phyloP scores from a whole-genome alignment of 768 basidiomycete genomes.

The Tylopilus intermedius region DNA sequence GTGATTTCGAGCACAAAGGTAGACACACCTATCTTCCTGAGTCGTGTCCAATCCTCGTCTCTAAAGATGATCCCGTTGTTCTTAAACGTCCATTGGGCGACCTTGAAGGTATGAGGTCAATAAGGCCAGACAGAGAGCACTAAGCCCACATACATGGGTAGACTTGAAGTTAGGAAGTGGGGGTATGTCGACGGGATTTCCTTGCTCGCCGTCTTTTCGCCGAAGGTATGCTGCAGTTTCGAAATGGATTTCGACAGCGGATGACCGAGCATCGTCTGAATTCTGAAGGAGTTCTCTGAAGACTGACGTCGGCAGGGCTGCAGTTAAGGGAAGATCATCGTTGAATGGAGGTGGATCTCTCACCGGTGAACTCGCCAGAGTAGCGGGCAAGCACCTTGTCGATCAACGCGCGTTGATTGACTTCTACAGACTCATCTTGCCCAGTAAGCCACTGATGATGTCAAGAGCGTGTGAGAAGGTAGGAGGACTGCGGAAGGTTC shows the following conservation, averaged over 20 bases:
- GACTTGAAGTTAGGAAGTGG: conserved; percentile 63
- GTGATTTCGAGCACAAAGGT: not conserved
- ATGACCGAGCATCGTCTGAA: not conserved
- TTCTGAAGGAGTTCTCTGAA: not conserved
- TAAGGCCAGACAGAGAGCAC: not conserved
- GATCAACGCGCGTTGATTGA: not conserved
- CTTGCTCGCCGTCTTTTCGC: conserved; percentile 11
- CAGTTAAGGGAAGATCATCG: not conserved
- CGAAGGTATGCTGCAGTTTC: conserved; percentile 54
- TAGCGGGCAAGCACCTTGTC: not conserved
- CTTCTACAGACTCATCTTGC: not conserved
- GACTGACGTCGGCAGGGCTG: not conserved
- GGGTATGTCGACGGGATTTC: not conserved
- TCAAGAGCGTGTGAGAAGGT: not conserved
- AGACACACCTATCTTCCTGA: not conserved
- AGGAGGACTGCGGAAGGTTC: not conserved
- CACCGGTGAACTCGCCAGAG: not conserved
- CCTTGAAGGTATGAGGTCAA: not conserved
- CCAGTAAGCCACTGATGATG: not conserved
- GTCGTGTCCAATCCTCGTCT: conserved; percentile 17
- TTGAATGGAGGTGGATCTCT: not conserved
- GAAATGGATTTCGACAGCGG: not conserved
- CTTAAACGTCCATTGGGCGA: not conserved
- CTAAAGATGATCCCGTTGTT: conserved; percentile 22
- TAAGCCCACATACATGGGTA: conserved; percentile 18